Base-by-base conservation (phyloP, 2,329 filamentous ascomycete species). In the Exserohilum turcica region DNA sequence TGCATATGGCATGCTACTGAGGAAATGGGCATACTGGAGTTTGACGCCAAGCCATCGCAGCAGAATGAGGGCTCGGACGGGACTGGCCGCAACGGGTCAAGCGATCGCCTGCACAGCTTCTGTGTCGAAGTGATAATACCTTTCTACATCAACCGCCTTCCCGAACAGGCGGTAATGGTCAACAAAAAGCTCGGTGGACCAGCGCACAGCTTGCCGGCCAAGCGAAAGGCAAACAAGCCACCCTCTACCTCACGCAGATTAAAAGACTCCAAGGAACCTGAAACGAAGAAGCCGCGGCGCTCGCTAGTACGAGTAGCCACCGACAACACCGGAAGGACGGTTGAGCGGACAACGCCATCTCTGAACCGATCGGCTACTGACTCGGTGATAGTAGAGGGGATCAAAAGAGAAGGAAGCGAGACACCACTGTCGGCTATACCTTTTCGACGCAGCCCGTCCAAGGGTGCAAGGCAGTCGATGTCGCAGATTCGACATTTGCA, bases 1-100 rank as follows among this genome's bases (percentile, higher is more conserved):
- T 91, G 88, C 64, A 94, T 94, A 54, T 93, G 90, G 90, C 88
- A 92, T 67, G 91, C 89, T 3, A 86, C 90, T 6, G 85, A 86
- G 31, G 76, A 85, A 18, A 84, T 88, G 58, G 82, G 71, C 5
- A 69, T 73, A 8, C 24, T 74, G 2, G 67, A 72, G 31, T 74
- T 73, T 38, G 70, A 74, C 32, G 46, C 61, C 10, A 69, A 66
- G 43, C 48, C 60, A 24, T 56, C 63, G 6, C 63, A 67, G 13
- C 61, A 64, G 47, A 58, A 59, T 9, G 57, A 65, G 49, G 48
- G 64, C 52, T 33, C 60, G 16, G 64, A 71, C 32, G 52, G 58
- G 37, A 46, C 55, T 48, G 62, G 62, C 28, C 64, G 66, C 46
- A 44, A 54, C 21, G 48, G 66, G 52, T 56, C 64, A 54, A 77